Evolutionary conservation across 352 stramenopile species (phyloP).

Genomic region (Pseudoperonospora humuli): DNA sequence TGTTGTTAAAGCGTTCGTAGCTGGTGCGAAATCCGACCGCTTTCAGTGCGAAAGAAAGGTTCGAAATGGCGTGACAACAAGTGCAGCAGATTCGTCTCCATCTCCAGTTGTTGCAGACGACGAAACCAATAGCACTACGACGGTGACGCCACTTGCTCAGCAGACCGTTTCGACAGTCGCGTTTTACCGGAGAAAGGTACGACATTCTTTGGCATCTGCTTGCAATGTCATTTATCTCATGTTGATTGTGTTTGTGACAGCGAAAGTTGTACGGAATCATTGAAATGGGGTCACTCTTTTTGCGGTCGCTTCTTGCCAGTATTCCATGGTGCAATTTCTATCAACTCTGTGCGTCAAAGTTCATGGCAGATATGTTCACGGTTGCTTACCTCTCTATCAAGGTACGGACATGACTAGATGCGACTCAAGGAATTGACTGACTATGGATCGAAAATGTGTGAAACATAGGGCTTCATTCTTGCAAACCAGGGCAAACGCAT

Average conservation of each 20-base stretch:
- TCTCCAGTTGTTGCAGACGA: conserved; percentile 1
- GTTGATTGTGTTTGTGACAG: conserved; percentile 14
- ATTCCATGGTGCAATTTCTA: conserved; percentile 79
- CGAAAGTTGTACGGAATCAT: conserved; percentile 73
- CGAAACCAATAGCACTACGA: conserved; percentile 2
- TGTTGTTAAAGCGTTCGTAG: conserved; percentile 47
- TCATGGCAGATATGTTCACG: conserved; percentile 66
- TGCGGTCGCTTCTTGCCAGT: conserved; percentile 45
- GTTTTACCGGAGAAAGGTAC: conserved; percentile 72
- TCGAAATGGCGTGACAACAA: conserved; percentile 2
- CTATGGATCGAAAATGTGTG: background rate
- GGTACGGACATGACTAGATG: conserved; percentile 26
- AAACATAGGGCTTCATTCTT: conserved; percentile 47
- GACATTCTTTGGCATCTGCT: background rate
- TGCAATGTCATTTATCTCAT: background rate
- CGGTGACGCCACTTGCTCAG: conserved; percentile 11
- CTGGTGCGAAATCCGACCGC: conserved; percentile 33
- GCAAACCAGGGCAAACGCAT: conserved; percentile 45
- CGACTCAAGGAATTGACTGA: background rate
- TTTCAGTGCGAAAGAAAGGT: conserved; percentile 22
- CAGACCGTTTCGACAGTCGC: conserved; percentile 27
- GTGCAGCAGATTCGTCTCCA: conserved; percentile 1
- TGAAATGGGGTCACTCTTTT: conserved; percentile 63
- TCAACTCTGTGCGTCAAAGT: conserved; percentile 59
- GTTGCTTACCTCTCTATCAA: conserved; percentile 75